A percentile compares a stretch with the other conserved stretches of the same genome.
phyloP scores from a whole-genome alignment of 495 filamentous ascomycete genomes.

The Penicillium bialowiezense region DNA sequence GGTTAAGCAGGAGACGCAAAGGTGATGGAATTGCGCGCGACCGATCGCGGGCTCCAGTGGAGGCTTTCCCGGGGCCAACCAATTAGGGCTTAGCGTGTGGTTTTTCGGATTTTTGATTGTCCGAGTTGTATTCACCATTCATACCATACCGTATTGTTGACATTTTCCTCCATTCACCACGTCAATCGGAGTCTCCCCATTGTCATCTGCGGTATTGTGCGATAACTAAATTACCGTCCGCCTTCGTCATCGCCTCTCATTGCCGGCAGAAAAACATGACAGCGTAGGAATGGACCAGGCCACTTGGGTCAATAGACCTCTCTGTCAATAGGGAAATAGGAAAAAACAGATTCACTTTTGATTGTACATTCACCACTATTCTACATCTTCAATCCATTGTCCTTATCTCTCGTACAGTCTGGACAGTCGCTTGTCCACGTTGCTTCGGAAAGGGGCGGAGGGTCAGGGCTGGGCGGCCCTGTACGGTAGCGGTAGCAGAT shows the following conservation, averaged over 20 bases:
- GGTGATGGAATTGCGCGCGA: conserved; percentile 41
- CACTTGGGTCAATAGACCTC: not conserved
- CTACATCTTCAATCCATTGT: no score
- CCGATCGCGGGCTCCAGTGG: conserved; percentile 46
- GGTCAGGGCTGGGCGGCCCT: not conserved
- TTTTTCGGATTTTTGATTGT: conserved; percentile 12
- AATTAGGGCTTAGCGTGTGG: conserved; percentile 10
- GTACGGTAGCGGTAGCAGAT: no score
- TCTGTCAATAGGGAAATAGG: not conserved
- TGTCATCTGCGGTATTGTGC: conserved; percentile 7
- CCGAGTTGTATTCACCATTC: conserved; percentile 3
- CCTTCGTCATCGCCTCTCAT: conserved; percentile 30
- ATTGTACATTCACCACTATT: no score
- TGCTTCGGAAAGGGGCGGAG: conserved; percentile 9
- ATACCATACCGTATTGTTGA: not conserved
- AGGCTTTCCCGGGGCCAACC: conserved; percentile 39
- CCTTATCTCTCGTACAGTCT: no score
- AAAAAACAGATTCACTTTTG: no score
- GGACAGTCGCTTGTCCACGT: conserved; percentile 1
- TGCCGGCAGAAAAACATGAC: conserved; percentile 27
- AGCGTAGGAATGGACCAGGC: conserved; percentile 3
- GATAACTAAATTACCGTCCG: conserved; percentile 14
- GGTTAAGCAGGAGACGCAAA: conserved; percentile 8
- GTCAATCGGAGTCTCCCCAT: not conserved
- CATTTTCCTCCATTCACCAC: not conserved